A percentile compares a stretch with the other conserved stretches of the same genome.
phyloP scores from a whole-genome alignment of 352 stramenopile genomes.

The Phytophthora pistaciae region DNA sequence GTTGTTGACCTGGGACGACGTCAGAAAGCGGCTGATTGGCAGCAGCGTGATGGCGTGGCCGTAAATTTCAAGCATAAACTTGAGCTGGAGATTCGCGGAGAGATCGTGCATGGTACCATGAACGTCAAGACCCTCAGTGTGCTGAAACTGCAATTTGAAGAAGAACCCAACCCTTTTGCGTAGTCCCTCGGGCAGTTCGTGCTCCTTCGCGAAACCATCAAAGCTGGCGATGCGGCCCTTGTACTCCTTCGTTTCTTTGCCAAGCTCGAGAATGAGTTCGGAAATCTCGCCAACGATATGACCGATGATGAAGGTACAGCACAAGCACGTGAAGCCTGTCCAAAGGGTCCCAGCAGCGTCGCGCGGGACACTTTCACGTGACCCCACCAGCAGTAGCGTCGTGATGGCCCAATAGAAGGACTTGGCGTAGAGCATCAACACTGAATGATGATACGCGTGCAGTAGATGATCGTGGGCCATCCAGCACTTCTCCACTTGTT shows the following conservation, averaged over 20 bases:
- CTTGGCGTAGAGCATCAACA: conserved; percentile 62
- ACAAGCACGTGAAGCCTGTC: conserved; percentile 64
- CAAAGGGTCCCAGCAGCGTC: conserved; percentile 58
- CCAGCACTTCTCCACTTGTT: conserved; percentile 55
- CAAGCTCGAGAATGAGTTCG: conserved; percentile 77
- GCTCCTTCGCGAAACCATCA: conserved; percentile 75
- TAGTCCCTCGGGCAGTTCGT: conserved; percentile 54
- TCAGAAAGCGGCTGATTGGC: conserved; percentile 69
- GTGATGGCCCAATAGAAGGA: conserved; percentile 83
- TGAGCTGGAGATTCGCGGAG: conserved; percentile 72
- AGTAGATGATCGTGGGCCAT: conserved; percentile 68
- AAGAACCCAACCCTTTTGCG: conserved; percentile 67
- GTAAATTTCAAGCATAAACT: conserved; percentile 83
- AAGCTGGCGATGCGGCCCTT: conserved; percentile 78
- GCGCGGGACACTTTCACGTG: conserved; percentile 62
- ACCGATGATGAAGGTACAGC: conserved; percentile 79
- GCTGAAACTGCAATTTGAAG: conserved; percentile 66
- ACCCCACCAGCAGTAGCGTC: conserved; percentile 68
- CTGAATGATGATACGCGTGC: conserved; percentile 62
- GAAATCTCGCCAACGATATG: conserved; percentile 80
- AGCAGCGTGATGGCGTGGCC: conserved; percentile 53
- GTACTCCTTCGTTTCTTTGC: conserved; percentile 78
- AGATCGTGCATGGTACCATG: conserved; percentile 66
- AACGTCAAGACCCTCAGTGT: conserved; percentile 57
- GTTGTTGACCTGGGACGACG: conserved; percentile 70